A percentile compares a stretch with the other conserved stretches of the same genome.
Evolutionary conservation across 2,329 filamentous ascomycete genomes (phyloP).

Genomic region (Thelonectria olida): DNA sequence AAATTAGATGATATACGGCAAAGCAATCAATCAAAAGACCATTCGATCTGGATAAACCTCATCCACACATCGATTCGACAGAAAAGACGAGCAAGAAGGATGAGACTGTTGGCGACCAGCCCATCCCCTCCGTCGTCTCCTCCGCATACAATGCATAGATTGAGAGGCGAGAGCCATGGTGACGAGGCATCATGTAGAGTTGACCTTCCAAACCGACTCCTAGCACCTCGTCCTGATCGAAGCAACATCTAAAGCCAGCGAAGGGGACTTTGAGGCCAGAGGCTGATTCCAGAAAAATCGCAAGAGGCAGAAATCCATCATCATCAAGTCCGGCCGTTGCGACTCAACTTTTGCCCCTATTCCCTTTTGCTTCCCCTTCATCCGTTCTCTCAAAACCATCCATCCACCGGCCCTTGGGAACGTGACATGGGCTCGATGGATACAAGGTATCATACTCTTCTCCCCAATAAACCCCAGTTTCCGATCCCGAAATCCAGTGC

Average conservation of each 20-base stretch:
- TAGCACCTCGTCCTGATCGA: constrained; percentile 8
- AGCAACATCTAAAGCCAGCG: constrained; percentile 36
- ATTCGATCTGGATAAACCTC: constrained; percentile 26
- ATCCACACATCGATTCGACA: constrained; percentile 25
- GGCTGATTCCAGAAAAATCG: constrained; percentile 27
- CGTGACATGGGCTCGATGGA: constrained; percentile 19
- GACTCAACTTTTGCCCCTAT: constrained; percentile 30
- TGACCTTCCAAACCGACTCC: constrained; percentile 7
- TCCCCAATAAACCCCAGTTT: constrained; percentile 28
- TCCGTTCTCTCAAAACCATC: constrained; percentile 9
- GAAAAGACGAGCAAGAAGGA: not conserved
- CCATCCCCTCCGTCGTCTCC: not conserved
- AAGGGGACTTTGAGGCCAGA: constrained; percentile 28
- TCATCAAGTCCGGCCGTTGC: constrained; percentile 19
- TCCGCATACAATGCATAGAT: constrained; percentile 26
- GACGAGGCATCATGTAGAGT: not conserved
- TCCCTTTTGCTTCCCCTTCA: constrained; percentile 26
- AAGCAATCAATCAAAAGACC: constrained; percentile 35
- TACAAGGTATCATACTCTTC: constrained; percentile 7
- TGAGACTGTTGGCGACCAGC: constrained; percentile 17
- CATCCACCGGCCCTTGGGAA: constrained; percentile 1
- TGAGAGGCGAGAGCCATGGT: constrained; percentile 7
- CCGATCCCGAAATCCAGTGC: constrained; percentile 32
- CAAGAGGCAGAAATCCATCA: constrained; percentile 26
- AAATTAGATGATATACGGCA: constrained; percentile 43